phyloP scores from a whole-genome alignment of 139 green algal genomes.

The Desmodesmus armatus region DNA sequence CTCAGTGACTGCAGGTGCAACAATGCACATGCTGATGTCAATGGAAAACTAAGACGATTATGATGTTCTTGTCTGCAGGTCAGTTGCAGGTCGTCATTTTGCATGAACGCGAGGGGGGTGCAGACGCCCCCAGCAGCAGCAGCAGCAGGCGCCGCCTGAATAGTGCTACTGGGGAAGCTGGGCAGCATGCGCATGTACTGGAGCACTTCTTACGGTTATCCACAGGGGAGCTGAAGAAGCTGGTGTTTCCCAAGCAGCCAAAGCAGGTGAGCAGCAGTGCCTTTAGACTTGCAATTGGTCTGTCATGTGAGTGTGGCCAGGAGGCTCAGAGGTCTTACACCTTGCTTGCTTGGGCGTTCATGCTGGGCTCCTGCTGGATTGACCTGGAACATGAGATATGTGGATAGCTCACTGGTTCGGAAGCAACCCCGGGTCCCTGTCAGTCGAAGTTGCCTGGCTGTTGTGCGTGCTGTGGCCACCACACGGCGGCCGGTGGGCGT shows the following conservation, averaged over 20 bases:
- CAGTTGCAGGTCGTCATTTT: neutral
- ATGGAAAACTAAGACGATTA: too few relatives aligned
- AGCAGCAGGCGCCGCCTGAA: neutral
- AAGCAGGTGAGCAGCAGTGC: neutral
- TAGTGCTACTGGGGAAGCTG: neutral
- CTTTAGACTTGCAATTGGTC: too few relatives aligned
- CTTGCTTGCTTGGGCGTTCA: neutral
- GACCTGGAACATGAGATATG: neutral
- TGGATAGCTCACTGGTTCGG: neutral
- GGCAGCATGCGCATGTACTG: neutral
- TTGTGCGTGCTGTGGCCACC: too few relatives aligned
- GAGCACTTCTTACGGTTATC: neutral
- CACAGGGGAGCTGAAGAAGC: neutral
- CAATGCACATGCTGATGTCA: too few relatives aligned
- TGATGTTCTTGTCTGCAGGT: conserved; percentile 7
- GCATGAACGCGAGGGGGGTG: neutral
- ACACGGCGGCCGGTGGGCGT: too few relatives aligned
- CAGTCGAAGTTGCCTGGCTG: too few relatives aligned
- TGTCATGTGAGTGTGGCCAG: too few relatives aligned
- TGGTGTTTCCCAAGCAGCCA: conserved; percentile 3
- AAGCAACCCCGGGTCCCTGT: too few relatives aligned
- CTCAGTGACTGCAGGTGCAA: too few relatives aligned
- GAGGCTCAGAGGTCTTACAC: neutral
- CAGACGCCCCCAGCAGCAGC: too few relatives aligned
- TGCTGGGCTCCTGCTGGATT: neutral